These are phyloP conservation scores for Komagataella populi DNA, from an alignment of 805 yeast species.

Conservation along the genomic window DNA sequence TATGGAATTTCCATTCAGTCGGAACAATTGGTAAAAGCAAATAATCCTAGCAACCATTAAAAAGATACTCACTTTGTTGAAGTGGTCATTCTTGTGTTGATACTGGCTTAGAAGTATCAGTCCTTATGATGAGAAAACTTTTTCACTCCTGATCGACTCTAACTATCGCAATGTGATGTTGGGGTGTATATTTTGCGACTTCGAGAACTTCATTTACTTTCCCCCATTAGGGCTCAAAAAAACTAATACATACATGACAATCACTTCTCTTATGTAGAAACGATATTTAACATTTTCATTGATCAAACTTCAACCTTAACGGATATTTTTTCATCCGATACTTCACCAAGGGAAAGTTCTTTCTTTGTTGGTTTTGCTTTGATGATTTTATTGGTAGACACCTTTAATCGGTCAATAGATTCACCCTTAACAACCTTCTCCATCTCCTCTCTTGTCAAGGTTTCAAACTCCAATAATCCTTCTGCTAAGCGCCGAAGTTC, in stretches of 20 bases:
- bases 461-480: slow-evolving; percentile 90
- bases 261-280: neutral
- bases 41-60: slow-evolving; percentile 28
- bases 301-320: neutral
- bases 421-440: slow-evolving; percentile 78
- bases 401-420: slow-evolving; percentile 51
- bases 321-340: neutral
- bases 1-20: slow-evolving; percentile 29
- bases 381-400: slow-evolving; percentile 63
- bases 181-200: neutral
- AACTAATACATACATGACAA: too few species aligned
- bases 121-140: neutral
- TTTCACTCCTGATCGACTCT: neutral
- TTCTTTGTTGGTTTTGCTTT: slow-evolving; percentile 15
- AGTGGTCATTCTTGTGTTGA: neutral
- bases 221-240: neutral
- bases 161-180: too few species aligned
- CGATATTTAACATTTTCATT: neutral
- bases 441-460: slow-evolving; percentile 83
- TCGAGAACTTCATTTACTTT: neutral
- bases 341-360: neutral
- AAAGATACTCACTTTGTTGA: neutral
- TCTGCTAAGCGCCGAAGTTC: slow-evolving; percentile 85
- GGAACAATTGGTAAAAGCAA: slow-evolving; percentile 47
- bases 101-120: neutral